phyloP scores from a whole-genome alignment of 139 green algal species.

The Chlamydomonas asymmetrica region DNA sequence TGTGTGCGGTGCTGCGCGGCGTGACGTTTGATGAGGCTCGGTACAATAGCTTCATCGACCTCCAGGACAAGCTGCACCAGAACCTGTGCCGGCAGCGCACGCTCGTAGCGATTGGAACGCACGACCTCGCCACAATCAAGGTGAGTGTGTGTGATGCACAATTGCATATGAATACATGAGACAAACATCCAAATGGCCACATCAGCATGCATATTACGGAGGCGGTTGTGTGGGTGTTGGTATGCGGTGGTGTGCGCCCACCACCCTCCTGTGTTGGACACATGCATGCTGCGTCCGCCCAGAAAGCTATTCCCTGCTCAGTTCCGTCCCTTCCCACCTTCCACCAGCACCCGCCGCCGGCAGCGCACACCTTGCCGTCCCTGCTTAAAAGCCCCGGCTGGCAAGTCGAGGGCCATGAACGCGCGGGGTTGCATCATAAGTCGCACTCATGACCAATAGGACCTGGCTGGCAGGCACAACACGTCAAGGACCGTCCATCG shows the following conservation, averaged over 20 bases:
- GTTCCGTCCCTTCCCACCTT: background rate
- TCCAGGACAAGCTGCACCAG: conserved; percentile 98
- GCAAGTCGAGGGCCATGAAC: too few relatives aligned
- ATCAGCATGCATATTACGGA: too few relatives aligned
- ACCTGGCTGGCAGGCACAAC: too few relatives aligned
- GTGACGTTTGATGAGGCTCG: conserved; percentile 81
- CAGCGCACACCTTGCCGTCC: too few relatives aligned
- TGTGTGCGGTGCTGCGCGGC: conserved; percentile 90
- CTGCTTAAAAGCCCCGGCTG: too few relatives aligned
- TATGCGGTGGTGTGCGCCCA: too few relatives aligned
- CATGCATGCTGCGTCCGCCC: background rate
- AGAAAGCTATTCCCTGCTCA: background rate
- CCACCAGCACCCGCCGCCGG: background rate
- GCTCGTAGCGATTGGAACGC: conserved; percentile 97
- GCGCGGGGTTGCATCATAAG: too few relatives aligned
- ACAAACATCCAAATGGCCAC: too few relatives aligned
- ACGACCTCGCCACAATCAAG: conserved; percentile 89
- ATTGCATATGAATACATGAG: too few relatives aligned
- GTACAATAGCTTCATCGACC: conserved; percentile 98
- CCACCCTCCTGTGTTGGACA: too few relatives aligned
- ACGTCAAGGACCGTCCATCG: too few relatives aligned
- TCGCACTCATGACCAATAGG: too few relatives aligned
- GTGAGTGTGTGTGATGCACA: conserved; percentile 32
- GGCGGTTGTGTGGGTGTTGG: background rate
- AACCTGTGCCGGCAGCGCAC: conserved; percentile 96